phyloP scores from a whole-genome alignment of 2,329 filamentous ascomycete genomes.

The Phialocephala subalpina region DNA sequence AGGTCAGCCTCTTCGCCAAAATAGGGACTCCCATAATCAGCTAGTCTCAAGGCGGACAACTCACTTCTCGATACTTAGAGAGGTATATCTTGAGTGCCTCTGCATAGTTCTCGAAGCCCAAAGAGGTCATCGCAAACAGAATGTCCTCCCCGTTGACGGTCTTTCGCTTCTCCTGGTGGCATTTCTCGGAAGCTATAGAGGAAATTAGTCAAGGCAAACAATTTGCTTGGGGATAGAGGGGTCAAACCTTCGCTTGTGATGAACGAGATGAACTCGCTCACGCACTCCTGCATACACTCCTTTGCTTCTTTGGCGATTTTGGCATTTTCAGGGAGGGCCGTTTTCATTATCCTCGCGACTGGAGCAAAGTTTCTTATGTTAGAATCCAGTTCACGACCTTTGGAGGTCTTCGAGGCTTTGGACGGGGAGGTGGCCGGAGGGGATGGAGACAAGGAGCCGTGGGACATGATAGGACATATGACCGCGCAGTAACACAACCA shows the following conservation, averaged over 20 bases:
- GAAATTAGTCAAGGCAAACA: slow-evolving; percentile 31
- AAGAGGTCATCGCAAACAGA: slow-evolving; percentile 97
- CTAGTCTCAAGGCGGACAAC: slow-evolving; percentile 45
- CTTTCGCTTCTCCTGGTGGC: slow-evolving; percentile 98
- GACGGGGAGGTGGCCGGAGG: slow-evolving; percentile 57
- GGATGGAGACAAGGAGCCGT: slow-evolving; percentile 60
- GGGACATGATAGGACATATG: slow-evolving; percentile 60
- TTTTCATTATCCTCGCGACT: slow-evolving; percentile 99
- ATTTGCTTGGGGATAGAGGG: slow-evolving; percentile 19
- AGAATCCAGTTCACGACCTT: slow-evolving; percentile 69
- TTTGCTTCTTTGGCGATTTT: slow-evolving; percentile 99
- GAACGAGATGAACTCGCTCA: slow-evolving; percentile 99
- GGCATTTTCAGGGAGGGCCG: slow-evolving; percentile 94
- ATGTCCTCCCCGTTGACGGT: slow-evolving; percentile 99
- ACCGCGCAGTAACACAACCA: slow-evolving; percentile 40
- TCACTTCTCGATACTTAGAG: slow-evolving; percentile 96
- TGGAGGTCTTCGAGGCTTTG: slow-evolving; percentile 43
- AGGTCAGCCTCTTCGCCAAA: not conserved
- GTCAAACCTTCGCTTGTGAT: slow-evolving; percentile 96
- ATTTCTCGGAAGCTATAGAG: slow-evolving; percentile 90
- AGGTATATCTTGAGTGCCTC: slow-evolving; percentile 98
- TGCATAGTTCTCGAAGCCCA: slow-evolving; percentile 98
- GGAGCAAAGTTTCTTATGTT: slow-evolving; percentile 92
- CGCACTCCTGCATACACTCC: slow-evolving; percentile 99
- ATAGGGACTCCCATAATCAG: not conserved